Conservation (phyloP, 495 filamentous ascomycete genomes). For the Xanthoparmelia taractica region DNA sequence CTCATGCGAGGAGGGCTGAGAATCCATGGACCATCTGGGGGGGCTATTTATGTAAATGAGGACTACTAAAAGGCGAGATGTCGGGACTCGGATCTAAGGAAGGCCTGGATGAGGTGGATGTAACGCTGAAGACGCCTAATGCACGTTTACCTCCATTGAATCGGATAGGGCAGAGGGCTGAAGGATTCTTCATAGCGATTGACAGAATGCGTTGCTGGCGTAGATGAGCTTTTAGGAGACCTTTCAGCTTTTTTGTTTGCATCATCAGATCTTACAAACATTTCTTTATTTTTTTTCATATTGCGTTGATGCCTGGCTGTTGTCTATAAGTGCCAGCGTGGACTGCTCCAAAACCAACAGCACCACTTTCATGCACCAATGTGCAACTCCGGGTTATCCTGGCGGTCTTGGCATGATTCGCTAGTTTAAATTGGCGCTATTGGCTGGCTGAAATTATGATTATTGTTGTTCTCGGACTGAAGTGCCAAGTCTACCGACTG, state of each 20-base stretch:
- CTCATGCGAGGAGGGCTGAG: neutral
- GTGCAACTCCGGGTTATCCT: too few species aligned
- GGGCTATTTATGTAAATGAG: neutral
- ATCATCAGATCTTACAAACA: neutral
- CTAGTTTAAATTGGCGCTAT: too few species aligned
- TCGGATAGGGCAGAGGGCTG: constrained; percentile 4
- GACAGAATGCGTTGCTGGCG: neutral
- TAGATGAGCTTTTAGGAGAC: too few species aligned
- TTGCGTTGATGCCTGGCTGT: neutral
- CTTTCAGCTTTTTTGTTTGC: neutral
- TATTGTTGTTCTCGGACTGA: too few species aligned
- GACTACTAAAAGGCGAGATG: too few species aligned
- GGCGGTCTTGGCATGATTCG: too few species aligned
- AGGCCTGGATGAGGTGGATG: neutral
- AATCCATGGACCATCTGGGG: constrained; percentile 6
- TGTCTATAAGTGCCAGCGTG: constrained; percentile 1
- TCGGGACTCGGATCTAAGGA: too few species aligned
- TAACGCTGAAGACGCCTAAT: constrained; percentile 4
- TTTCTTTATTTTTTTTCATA: too few species aligned
- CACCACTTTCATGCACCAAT: too few species aligned
- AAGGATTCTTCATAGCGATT: neutral
- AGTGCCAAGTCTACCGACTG: too few species aligned
- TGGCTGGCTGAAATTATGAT: too few species aligned
- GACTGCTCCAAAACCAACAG: too few species aligned
- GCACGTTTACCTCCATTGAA: neutral